phyloP scores from a whole-genome alignment of 768 basidiomycete genomes.

The Mycena rebaudengoi region DNA sequence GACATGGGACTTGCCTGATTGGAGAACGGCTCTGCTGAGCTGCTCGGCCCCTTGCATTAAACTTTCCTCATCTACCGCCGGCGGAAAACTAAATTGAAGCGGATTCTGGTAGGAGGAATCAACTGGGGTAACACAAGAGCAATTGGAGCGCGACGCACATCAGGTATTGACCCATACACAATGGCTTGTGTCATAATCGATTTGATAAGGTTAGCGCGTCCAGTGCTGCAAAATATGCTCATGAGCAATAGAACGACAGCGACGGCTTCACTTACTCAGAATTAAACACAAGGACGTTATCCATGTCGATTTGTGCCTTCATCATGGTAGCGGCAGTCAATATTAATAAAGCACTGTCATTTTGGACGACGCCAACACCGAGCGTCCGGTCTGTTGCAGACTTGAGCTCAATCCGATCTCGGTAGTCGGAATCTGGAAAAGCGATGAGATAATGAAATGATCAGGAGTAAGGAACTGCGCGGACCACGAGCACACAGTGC shows the following conservation, averaged over 20 bases:
- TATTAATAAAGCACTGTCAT: conserved; percentile 60
- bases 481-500: conserved; percentile 75
- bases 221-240: conserved; percentile 51
- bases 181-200: conserved; percentile 87
- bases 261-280: conserved; percentile 60
- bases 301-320: conserved; percentile 68
- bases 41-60: conserved; percentile 84
- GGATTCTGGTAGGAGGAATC: conserved; percentile 72
- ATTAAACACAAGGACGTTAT: conserved; percentile 67
- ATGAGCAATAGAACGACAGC: neutral
- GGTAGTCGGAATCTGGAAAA: conserved; percentile 68
- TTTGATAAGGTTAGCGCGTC: conserved; percentile 73
- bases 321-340: conserved; percentile 77
- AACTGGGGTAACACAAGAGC: neutral
- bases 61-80: conserved; percentile 79
- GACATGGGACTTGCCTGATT: conserved; percentile 62
- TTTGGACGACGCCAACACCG: conserved; percentile 68
- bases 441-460: neutral
- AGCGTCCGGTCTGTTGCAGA: conserved; percentile 72
- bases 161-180: conserved; percentile 73
- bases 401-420: conserved; percentile 78
- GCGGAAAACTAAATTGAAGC: conserved; percentile 81
- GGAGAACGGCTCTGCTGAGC: conserved; percentile 72
- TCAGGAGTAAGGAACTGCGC: conserved; percentile 1
- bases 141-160: conserved; percentile 47